These are phyloP conservation scores for Boechera retrofracta DNA, from an alignment of 345 rosid species.

Conservation along the genomic window DNA sequence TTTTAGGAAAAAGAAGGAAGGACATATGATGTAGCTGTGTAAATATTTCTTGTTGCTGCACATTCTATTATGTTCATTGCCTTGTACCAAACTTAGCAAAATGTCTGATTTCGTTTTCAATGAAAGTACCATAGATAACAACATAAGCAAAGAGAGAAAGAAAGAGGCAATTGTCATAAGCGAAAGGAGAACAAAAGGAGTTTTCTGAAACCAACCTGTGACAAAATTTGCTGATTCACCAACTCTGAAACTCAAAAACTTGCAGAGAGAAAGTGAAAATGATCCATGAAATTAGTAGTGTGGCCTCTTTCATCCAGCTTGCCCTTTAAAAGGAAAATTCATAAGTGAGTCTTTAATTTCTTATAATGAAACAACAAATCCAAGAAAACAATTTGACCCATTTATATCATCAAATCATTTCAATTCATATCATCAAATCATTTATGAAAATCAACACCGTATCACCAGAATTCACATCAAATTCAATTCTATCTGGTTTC, in stretches of 20 bases:
- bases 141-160: not conserved
- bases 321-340: not conserved
- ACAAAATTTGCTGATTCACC: not conserved
- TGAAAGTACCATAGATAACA: not conserved
- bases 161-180: not conserved
- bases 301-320: not conserved
- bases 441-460: not conserved
- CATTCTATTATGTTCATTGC: too few relatives aligned
- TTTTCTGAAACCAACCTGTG: conserved; percentile 3
- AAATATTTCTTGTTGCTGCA: too few relatives aligned
- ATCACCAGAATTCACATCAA: conserved; percentile 7
- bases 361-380: not conserved
- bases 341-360: conserved; percentile 1
- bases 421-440: not conserved
- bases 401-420: not conserved
- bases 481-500: not conserved
- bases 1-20: too few relatives aligned
- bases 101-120: not conserved
- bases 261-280: not conserved
- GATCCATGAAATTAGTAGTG: not conserved
- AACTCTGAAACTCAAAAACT: conserved; percentile 5
- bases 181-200: not conserved
- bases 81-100: too few relatives aligned
- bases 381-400: not conserved
- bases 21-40: too few relatives aligned